Base-by-base conservation (phyloP, 768 basidiomycete species). In the Hygrophorus pudorinus region DNA sequence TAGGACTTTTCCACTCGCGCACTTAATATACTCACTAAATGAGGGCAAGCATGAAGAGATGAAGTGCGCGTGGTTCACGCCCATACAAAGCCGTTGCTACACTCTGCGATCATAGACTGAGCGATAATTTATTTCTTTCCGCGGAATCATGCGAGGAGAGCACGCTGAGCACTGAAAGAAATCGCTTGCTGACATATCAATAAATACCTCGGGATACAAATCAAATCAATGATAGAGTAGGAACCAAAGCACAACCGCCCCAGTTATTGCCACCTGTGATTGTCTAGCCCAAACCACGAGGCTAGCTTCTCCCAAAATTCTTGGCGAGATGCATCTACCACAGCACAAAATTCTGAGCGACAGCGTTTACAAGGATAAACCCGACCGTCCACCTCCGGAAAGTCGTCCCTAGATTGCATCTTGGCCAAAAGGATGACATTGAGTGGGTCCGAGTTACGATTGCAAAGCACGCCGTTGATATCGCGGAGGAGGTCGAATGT, bases 401-500 rank as follows among this genome's bases (percentile, higher is more conserved):
- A 59, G 49, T 73, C 71, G 47, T 72, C 72, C 33, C 74, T 66
- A 4, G 73, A 71, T 53, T 80, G 79, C 79, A 85, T 81, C 49
- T 80, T 71, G 38, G 79, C 72, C 49, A 82, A 78, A 56, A 75
- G 64, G 51, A 85, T 81, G 5, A 81, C 78, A 51, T 79, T 82
- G 21, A 86, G 61, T 1, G 82, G 81, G 48, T 86, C 83, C 4
- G 76, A 78, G 51, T 72, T 79, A 36, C 80, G 73, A 50, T 80
- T 75, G 46, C 70, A 73, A 14, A 79, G 66, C 45, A 80, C 70
- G 9, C 81, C 81, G 57, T 82, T 83, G 49, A 81, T 72, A 52
- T 85, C 83, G 39, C 79, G 74, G 45, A 86, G 68, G 37, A 86
- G 73, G 51, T 85, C 78, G 56, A 84, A 85, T 3, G 81, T 81